Evolutionary conservation across 2,329 filamentous ascomycete species (phyloP), one percentile per base, ranked within the genome.

Genomic region (Aureobasidium uvarum): DNA sequence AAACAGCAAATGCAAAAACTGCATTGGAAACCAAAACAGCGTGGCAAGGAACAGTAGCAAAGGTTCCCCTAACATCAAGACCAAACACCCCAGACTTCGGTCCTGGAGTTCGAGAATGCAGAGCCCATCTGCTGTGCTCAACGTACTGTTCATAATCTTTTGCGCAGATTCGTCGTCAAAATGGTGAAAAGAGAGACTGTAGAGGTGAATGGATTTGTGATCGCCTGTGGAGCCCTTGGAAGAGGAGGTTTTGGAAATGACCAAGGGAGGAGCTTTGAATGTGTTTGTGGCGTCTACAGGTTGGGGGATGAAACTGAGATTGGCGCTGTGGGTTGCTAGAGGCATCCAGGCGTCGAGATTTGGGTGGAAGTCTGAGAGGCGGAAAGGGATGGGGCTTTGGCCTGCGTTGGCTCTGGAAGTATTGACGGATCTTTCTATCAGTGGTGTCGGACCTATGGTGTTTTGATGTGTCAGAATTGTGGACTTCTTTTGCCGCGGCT

Each of bases 101-200:
- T 88, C 86, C 74, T 91, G 89, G n/a, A 92, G 81, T 76, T 92
- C 89, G 68, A 92, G 86, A 67, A 92, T 89, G 10, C 83, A 87
- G 70, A 91, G 88, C 0, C 85, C 89, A 67, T 89, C 83, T 62
- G 85, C 83, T 0, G 84, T 89, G 70, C 85, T 80, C 43, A 91
- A 75, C 0, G 87, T 88, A 72, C 89, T 86, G 62, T 79, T 80
- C 38, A 93, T 74, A 36, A 91, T 88, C 10, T 81, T 79, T 31
- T 74, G 77, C 0, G 87, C 89, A 20, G 86, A 75, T 4, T 77
- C 76, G 71, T 92, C 87, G 67, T 86, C 83, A 70, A 92, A 92
- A 77, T 92, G 89, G 75, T 92, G 90, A 72, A 93, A 93, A 1
- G 88, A 85, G 2, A 91, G 80, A 73, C 88, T 90, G 75, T 90